Base-by-base conservation (phyloP, 2,329 filamentous ascomycete genomes). In the Amauroascus niger region DNA sequence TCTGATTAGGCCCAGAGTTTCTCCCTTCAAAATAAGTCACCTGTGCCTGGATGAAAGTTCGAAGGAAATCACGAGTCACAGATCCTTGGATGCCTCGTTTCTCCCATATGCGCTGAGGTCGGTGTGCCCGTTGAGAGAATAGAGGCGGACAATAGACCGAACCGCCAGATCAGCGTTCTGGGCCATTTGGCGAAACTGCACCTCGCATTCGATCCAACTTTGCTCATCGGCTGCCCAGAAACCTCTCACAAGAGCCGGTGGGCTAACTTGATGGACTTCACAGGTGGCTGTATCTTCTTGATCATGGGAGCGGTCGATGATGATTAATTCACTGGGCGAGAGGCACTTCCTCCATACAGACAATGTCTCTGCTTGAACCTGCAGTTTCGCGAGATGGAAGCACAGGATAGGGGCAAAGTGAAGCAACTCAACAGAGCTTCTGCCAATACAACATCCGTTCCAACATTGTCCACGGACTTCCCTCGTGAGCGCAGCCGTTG, bases 171-270 rank as follows among this genome's bases (percentile, higher is more conserved):
- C 40, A 26, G 40, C 40, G n/a, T 16, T 43, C 3, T 26, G 40
- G 22, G 14, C 40, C 40, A 43, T 43, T 43, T 43, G 40, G 16
- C 40, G 40, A 43, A 43, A 43, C 40, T 43, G 40, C 40, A 43
- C 40, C 16, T 43, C 40, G 40, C 40, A 43, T 43, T 43, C n/a
- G 14, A 22, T 22, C 40, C 40, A 43, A 3, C 40, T 20, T 22
- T 14, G 3, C 40, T 22, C 40, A 43, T 43, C n/a, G 2, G 40
- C 40, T 16, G 40, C n/a, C 18, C 18, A 43, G 40, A 26, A 43
- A 18, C 40, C 22, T 43, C 4, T 22, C 40, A 43, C 40, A 20
- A 22, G 22, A 43, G 40, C 40, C 14, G 18, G 18, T 20, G 40
- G 16, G 18, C 40, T 6, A 43, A 14, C 40, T 43, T 22, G 40